These are phyloP conservation scores for Achaetomiella virescens DNA, from an alignment of 495 filamentous ascomycete genomes.

Conservation along the genomic window DNA sequence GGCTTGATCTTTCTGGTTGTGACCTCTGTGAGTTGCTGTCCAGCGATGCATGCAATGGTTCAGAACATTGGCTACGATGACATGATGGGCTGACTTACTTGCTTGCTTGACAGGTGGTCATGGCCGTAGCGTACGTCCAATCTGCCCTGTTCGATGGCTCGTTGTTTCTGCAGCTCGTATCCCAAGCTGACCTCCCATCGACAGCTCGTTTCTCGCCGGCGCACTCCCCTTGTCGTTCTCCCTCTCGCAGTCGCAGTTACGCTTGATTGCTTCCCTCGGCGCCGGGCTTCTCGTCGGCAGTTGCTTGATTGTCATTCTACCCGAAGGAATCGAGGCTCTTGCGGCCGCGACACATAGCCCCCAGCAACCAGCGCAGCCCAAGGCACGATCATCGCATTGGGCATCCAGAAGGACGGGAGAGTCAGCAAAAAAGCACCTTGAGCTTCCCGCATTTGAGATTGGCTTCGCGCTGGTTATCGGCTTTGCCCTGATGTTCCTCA, in stretches of 20 bases:
- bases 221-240: slow-evolving; percentile 85
- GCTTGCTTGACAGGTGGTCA: slow-evolving; percentile 56
- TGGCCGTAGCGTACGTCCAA: slow-evolving; percentile 80
- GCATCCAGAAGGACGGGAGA: slow-evolving; percentile 6
- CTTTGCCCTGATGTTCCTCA: slow-evolving; percentile 94
- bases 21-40: slow-evolving; percentile 18
- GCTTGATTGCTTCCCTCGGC: slow-evolving; percentile 85
- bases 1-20: slow-evolving; percentile 14
- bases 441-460: slow-evolving; percentile 55
- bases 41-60: background rate
- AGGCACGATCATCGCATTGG: background rate
- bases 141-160: background rate
- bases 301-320: slow-evolving; percentile 93
- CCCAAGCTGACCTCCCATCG: slow-evolving; percentile 21
- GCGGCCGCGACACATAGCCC: slow-evolving; percentile 56
- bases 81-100: slow-evolving; percentile 17
- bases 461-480: slow-evolving; percentile 81
- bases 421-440: slow-evolving; percentile 26
- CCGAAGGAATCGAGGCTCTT: slow-evolving; percentile 89
- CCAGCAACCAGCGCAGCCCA: slow-evolving; percentile 18
- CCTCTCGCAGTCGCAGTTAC: slow-evolving; percentile 80
- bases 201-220: slow-evolving; percentile 90
- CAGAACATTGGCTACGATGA: background rate
- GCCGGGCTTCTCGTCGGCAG: slow-evolving; percentile 94
- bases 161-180: slow-evolving; percentile 8